Conservation (phyloP, 1,284 basidiomycete genomes). For the Cutaneotrichosporon dermatis region DNA sequence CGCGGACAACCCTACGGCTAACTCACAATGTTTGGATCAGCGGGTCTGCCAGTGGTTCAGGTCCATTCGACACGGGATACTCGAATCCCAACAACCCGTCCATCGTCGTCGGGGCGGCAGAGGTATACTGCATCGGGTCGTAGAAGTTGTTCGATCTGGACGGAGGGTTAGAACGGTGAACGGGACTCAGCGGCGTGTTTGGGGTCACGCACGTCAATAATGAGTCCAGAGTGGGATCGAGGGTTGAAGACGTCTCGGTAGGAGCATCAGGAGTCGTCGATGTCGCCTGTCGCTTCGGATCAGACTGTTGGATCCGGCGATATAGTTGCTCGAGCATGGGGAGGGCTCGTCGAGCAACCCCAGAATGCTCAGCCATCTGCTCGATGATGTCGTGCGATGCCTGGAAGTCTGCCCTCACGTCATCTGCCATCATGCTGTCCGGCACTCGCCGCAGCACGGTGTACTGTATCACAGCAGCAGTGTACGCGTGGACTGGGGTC, state of each 20-base stretch:
- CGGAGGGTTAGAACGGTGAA: neutral
- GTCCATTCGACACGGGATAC: conserved; percentile 6
- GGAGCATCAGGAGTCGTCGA: neutral
- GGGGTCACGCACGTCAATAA: neutral
- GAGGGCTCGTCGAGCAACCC: conserved; percentile 14
- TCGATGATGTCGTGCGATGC: conserved; percentile 18
- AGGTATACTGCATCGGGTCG: conserved; percentile 1
- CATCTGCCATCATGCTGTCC: conserved; percentile 24
- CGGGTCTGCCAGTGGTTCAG: conserved; percentile 12
- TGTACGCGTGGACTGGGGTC: conserved; percentile 24
- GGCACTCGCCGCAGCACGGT: conserved; percentile 22
- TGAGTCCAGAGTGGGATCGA: neutral
- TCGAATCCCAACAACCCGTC: conserved; percentile 16
- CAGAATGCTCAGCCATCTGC: conserved; percentile 19
- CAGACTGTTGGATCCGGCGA: conserved; percentile 8
- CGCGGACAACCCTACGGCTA: no score
- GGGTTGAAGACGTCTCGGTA: neutral
- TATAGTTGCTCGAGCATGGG: conserved; percentile 16
- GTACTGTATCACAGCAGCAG: conserved; percentile 24
- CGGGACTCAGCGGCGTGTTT: no score
- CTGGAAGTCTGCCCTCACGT: conserved; percentile 23
- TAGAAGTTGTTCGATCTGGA: conserved; percentile 3
- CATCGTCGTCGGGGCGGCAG: conserved; percentile 3
- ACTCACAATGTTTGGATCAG: conserved; percentile 22
- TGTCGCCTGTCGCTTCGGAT: conserved; percentile 1